phyloP scores from a whole-genome alignment of 441 rosid species.

The California macrophylla region DNA sequence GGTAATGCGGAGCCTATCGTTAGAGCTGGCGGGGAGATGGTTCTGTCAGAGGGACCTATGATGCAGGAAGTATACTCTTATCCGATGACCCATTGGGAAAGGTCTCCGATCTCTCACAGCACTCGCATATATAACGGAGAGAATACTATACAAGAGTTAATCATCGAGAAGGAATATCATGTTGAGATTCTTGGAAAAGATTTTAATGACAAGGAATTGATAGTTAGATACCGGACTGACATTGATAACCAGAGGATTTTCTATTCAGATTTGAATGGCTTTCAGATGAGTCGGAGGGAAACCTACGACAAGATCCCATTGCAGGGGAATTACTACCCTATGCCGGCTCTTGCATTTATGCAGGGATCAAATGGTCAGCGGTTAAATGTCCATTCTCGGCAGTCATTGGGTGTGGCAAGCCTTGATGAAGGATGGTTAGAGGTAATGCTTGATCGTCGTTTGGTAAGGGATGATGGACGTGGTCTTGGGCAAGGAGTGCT shows the following conservation, averaged over 20 bases:
- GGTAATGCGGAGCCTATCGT: constrained; percentile 68
- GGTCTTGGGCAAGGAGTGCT: constrained; percentile 95
- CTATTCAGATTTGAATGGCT: constrained; percentile 90
- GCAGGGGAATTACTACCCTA: constrained; percentile 95
- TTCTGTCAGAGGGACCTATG: constrained; percentile 60
- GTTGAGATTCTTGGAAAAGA: constrained; percentile 67
- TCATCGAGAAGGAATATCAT: constrained; percentile 83
- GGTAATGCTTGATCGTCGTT: constrained; percentile 88
- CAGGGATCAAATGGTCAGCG: constrained; percentile 78
- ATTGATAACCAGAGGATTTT: constrained; percentile 53
- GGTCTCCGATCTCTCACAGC: constrained; percentile 62
- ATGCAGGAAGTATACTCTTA: constrained; percentile 77
- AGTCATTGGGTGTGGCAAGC: constrained; percentile 75
- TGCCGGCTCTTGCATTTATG: constrained; percentile 86
- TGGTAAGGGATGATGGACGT: constrained; percentile 79
- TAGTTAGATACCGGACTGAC: constrained; percentile 80
- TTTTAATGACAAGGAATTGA: constrained; percentile 70
- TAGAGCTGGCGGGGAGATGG: constrained; percentile 47
- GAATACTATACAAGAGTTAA: constrained; percentile 43
- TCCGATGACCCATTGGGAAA: constrained; percentile 60
- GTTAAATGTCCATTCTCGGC: constrained; percentile 80
- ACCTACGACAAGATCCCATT: constrained; percentile 85
- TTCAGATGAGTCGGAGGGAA: constrained; percentile 95
- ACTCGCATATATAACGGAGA: constrained; percentile 66
- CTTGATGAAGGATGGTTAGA: constrained; percentile 80